Conservation (phyloP, 2,329 filamentous ascomycete genomes). For the Aschersonia sp. region DNA sequence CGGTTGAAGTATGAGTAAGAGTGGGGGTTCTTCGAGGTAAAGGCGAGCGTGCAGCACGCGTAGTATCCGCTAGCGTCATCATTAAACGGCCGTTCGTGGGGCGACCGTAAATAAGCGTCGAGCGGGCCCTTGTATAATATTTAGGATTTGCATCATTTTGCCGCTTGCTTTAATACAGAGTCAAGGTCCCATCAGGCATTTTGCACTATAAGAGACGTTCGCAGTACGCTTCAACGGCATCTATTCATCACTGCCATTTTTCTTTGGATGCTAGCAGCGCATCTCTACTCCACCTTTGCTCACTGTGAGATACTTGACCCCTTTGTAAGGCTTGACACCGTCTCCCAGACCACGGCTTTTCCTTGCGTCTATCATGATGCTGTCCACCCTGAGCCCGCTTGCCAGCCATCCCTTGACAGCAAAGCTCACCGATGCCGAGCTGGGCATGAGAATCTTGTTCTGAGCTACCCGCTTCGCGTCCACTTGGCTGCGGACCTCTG, state of each 20-base stretch:
- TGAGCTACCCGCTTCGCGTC: constrained; percentile 46
- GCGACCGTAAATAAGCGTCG: too few species aligned
- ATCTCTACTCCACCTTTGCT: constrained; percentile 52
- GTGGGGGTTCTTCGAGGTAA: too few species aligned
- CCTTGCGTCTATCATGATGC: constrained; percentile 55
- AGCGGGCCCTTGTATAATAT: too few species aligned
- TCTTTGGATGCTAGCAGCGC: constrained; percentile 29
- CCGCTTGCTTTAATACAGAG: too few species aligned
- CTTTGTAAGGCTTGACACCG: constrained; percentile 88
- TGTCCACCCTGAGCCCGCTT: constrained; percentile 53
- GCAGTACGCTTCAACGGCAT: too few species aligned
- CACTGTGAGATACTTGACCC: constrained; percentile 87
- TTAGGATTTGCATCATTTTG: too few species aligned
- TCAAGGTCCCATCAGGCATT: too few species aligned
- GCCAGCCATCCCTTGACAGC: constrained; percentile 55
- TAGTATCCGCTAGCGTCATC: too few species aligned
- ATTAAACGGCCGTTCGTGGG: too few species aligned
- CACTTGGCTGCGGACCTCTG: constrained; percentile 23
- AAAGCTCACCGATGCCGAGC: constrained; percentile 60
- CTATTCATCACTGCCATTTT: neutral
- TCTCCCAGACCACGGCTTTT: constrained; percentile 78
- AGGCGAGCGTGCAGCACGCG: too few species aligned
- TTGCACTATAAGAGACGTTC: too few species aligned
- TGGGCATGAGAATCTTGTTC: constrained; percentile 69
- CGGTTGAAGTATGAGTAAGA: too few species aligned